Evolutionary conservation across 1,284 basidiomycete genomes (phyloP).

Genomic region (Afroboletus lepidellus): DNA sequence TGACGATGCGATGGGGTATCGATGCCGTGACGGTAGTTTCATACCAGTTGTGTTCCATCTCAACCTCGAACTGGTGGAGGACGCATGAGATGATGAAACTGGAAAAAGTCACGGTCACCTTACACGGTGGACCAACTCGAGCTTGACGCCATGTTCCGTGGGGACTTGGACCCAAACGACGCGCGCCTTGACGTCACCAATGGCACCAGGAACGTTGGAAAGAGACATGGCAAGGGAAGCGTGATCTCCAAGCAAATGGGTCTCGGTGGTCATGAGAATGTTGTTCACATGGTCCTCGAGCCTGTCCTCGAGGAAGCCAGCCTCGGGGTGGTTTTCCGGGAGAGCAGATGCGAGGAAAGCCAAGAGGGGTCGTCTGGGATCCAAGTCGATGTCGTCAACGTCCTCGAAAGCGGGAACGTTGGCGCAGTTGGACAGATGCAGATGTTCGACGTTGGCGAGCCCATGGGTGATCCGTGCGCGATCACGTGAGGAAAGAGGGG

Average conservation of each 20-base stretch:
- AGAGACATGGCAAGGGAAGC: conserved; percentile 34
- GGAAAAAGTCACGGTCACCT: background rate
- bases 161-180: conserved; percentile 75
- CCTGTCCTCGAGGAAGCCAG: conserved; percentile 52
- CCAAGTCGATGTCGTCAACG: conserved; percentile 25
- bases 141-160: conserved; percentile 46
- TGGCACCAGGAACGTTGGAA: conserved; percentile 62
- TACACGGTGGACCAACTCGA: conserved; percentile 54
- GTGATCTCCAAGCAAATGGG: conserved; percentile 51
- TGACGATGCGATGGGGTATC: conserved; percentile 68
- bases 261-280: conserved; percentile 50
- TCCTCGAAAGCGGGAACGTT: conserved; percentile 34
- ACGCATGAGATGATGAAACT: background rate
- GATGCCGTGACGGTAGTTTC: conserved; percentile 67
- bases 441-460: conserved; percentile 39
- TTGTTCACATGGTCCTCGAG: conserved; percentile 49
- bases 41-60: conserved; percentile 87
- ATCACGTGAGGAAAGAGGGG: conserved; percentile 11
- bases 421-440: conserved; percentile 58
- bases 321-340: conserved; percentile 43
- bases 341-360: conserved; percentile 78
- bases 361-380: conserved; percentile 49
- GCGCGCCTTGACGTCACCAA: conserved; percentile 70
- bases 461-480: conserved; percentile 19
- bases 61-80: conserved; percentile 65